Evolutionary conservation across 495 filamentous ascomycete genomes (phyloP), one percentile per base, ranked within the genome.

Genomic region (Aspergillus asperescens): DNA sequence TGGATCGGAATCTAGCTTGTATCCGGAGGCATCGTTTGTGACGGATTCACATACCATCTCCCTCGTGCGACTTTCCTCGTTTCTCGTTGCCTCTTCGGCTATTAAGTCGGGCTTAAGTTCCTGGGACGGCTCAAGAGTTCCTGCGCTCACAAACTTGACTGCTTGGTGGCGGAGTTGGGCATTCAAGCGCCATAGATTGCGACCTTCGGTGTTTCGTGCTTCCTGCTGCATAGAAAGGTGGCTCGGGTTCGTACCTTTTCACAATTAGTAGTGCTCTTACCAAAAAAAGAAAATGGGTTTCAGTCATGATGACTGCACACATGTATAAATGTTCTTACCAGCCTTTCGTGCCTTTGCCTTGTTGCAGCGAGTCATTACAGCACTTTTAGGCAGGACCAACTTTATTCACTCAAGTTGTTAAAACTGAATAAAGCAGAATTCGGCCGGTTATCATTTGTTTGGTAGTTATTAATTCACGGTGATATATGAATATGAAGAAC

Each of bases 91-190:
- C 5, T 24, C 39, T 42, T 42, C 6, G 15, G 4, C 22, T 15
- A 16, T 7, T 10, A 28, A 16, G 13, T 32, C 15, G 5, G 41
- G 27, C 38, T 54, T 48, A 19, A 25, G 15, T 44, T 56, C 54
- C 41, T 71, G 60, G 2, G 61, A 54, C 23, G 78, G 73, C 24
- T 84, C 72, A 29, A 84, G 68, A 24, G 71, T 70, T 19, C 86
- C 86, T 20, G 83, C 86, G 54, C 86, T 86, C 47, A 95, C 78
- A 59, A 96, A 96, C 0, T 66, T 59, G 32, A 96, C 78, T n/a
- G 77, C 75, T 41, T 79, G 72, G 46, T 83, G 62, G 19, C 82
- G 73, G 23, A 85, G 73, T 9, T 59, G 59, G n/a, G 25, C 55
- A 32, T 60, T 51, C 13, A 50, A 31, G 50, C 64, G 61, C 50